Evolutionary conservation across 306 rosid genomes (phyloP), one percentile per base, ranked within the genome.

Genomic region (Medicago arabica): DNA sequence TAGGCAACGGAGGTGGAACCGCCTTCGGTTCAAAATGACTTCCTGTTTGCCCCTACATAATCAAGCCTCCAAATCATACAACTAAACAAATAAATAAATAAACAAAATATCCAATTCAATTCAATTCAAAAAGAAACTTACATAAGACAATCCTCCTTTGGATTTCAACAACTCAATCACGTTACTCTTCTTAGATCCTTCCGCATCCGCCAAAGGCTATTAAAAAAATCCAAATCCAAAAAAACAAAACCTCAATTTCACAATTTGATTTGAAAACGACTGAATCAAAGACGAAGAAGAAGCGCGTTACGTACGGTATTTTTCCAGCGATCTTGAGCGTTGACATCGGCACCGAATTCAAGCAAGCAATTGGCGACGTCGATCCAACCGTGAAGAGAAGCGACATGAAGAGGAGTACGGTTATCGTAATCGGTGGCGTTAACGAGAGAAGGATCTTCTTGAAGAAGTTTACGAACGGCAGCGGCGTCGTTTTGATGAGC

Each of bases 271-370:
- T 61, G 41, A 47, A 21, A 72, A 64, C 12, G 11, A 79, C 25
- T 38, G 50, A 31, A 11, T 11, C 16, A 11, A 1, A 5, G 2
- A 49, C 1, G 17, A 47, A 2, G 23, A 44, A 44, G 5, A 11
- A 7, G 10, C 1, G 43, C n/a, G 11, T 11, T 46, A 96, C 99
- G 25, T 13, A 96, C 99, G 25, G 99, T 92, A 82, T 96, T 90
- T 85, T 86, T 96, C 99, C 99, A 96, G 21, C 98, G 98, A 90
- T 96, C 98, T 60, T 92, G 99, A 5, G 99, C 87, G 92, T 96
- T 96, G 86, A 96, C 90, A 55, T 96, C 98, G 38, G 99, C 98
- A 13, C 97, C 97, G 34, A 75, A 82, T 25, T 96, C 93, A 19
- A 96, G 77, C 49, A 92, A 79, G 79, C 92, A 88, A 17, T 86